Percentiles rank a stretch among this genome's conserved stretches.
Evolutionary conservation across 495 filamentous ascomycete species (phyloP).

Genomic region (Neurospora terricola): DNA sequence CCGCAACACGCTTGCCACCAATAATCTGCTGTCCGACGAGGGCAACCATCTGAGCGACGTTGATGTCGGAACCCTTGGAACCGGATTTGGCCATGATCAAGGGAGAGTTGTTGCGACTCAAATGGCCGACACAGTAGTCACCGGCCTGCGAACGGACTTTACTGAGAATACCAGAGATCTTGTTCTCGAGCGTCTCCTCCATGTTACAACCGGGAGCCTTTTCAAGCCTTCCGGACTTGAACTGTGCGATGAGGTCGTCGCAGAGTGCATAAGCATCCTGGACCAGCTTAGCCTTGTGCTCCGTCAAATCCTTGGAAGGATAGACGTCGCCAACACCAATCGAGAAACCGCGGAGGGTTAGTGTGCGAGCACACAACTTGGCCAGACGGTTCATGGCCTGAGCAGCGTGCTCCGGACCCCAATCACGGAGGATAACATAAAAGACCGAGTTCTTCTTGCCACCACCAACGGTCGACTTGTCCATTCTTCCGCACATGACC

Average conservation of each 20-base stretch:
- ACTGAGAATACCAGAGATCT: conserved; percentile 82
- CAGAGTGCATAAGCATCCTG: conserved; percentile 69
- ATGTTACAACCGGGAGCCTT: conserved; percentile 83
- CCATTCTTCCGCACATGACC: conserved; percentile 97
- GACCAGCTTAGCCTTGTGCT: conserved; percentile 65
- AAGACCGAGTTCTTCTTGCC: conserved; percentile 98
- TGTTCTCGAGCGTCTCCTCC: conserved; percentile 84
- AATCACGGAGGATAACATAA: conserved; percentile 92
- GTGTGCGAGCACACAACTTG: conserved; percentile 77
- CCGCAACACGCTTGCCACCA: conserved; percentile 79
- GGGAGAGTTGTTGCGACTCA: conserved; percentile 87
- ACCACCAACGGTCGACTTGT: conserved; percentile 88
- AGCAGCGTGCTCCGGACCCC: conserved; percentile 78
- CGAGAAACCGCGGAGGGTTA: conserved; percentile 87
- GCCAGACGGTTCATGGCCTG: conserved; percentile 90
- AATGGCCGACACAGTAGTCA: conserved; percentile 77
- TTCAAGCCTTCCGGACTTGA: conserved; percentile 64
- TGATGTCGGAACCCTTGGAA: conserved; percentile 92
- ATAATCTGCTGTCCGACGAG: conserved; percentile 98
- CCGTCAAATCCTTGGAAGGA: conserved; percentile 56
- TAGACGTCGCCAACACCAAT: conserved; percentile 93
- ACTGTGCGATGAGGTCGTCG: conserved; percentile 74
- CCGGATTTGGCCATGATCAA: conserved; percentile 96
- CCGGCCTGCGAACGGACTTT: conserved; percentile 84
- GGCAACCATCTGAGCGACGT: conserved; percentile 98